phyloP scores from a whole-genome alignment of 495 filamentous ascomycete species.

The Penicillium soppii region DNA sequence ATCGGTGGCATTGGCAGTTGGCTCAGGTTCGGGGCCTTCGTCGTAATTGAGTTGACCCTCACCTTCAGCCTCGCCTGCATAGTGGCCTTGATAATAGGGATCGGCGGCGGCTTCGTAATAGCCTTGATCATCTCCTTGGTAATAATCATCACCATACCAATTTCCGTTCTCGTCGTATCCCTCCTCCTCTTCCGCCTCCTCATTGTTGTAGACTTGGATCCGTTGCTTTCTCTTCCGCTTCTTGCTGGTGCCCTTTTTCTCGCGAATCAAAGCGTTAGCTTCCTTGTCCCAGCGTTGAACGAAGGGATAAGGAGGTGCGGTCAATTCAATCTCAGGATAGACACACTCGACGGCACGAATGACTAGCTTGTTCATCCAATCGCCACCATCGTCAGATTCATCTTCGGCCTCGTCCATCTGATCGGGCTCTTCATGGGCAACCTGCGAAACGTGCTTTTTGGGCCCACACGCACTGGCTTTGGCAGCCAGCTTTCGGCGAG shows the following conservation, averaged over 20 bases:
- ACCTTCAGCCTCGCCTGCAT: conserved; percentile 24
- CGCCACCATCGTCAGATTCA: conserved; percentile 26
- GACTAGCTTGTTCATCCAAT: conserved; percentile 73
- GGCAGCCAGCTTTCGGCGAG: conserved; percentile 55
- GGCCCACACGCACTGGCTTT: conserved; percentile 27
- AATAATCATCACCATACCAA: conserved; percentile 18
- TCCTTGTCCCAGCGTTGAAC: conserved; percentile 83
- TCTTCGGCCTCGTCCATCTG: conserved; percentile 26
- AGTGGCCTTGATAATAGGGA: conserved; percentile 5
- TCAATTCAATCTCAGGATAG: conserved; percentile 68
- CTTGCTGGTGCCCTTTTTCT: conserved; percentile 42
- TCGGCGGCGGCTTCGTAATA: conserved; percentile 13
- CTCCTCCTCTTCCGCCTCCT: conserved; percentile 34
- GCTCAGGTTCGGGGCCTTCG: conserved; percentile 32
- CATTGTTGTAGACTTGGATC: conserved; percentile 42
- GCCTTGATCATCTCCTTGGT: conserved; percentile 33
- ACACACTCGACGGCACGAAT: conserved; percentile 80
- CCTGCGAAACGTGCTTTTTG: conserved; percentile 10
- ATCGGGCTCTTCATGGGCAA: conserved; percentile 9
- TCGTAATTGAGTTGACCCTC: conserved; percentile 55
- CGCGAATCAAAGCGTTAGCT: conserved; percentile 52
- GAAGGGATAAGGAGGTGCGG: conserved; percentile 86
- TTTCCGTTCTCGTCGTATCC: conserved; percentile 19
- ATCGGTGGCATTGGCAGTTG: conserved; percentile 22
- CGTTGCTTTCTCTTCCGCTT: conserved; percentile 59